phyloP scores from a whole-genome alignment of 1,139 yeast genomes.

The Kodamaea plutei region DNA sequence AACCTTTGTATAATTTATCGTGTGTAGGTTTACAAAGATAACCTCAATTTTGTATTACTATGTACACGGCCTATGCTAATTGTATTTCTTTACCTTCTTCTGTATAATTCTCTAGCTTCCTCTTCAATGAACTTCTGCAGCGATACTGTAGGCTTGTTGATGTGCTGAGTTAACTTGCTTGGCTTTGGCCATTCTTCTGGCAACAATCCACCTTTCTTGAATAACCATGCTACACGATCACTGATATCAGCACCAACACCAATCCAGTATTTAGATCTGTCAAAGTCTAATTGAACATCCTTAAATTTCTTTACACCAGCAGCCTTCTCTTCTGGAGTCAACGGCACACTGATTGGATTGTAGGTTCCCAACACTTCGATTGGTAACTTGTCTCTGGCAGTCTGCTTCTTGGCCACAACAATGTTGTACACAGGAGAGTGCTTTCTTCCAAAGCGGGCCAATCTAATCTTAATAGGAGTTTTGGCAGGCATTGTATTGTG shows the following conservation, averaged over 20 bases:
- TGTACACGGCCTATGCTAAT: no score
- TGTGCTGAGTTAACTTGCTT: constrained; percentile 32
- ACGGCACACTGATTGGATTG: constrained; percentile 75
- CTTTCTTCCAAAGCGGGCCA: constrained; percentile 89
- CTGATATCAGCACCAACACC: constrained; percentile 99
- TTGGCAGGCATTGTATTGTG: constrained; percentile 6
- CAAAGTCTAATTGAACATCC: constrained; percentile 79
- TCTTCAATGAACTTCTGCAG: constrained; percentile 27
- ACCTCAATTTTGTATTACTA: not conserved
- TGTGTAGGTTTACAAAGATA: no score
- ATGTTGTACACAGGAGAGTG: constrained; percentile 87
- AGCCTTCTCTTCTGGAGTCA: constrained; percentile 54
- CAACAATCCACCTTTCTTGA: constrained; percentile 75
- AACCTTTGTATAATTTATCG: no score
- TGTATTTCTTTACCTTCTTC: constrained; percentile 25
- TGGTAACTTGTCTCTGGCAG: constrained; percentile 81
- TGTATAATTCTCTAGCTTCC: constrained; percentile 30
- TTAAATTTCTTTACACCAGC: constrained; percentile 61
- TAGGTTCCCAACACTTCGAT: constrained; percentile 94
- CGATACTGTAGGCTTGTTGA: constrained; percentile 27
- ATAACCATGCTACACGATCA: constrained; percentile 70
- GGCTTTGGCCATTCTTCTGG: constrained; percentile 69
- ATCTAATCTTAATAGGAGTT: constrained; percentile 58
- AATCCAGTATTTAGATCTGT: constrained; percentile 93
- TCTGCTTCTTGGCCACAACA: constrained; percentile 72